Conservation (phyloP, 495 filamentous ascomycete genomes). For the Pyronema omphalodes region DNA sequence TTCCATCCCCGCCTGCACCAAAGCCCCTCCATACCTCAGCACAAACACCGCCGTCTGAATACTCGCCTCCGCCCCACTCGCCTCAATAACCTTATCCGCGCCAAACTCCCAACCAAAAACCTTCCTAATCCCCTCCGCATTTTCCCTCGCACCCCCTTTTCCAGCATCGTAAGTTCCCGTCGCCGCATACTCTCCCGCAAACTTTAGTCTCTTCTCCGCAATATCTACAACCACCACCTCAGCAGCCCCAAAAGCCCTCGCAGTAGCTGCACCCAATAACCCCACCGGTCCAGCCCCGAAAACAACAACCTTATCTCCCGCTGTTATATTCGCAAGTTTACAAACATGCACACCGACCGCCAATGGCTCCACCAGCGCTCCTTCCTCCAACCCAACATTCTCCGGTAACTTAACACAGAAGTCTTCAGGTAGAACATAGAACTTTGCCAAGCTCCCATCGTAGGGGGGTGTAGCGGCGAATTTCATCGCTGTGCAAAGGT, state of each 20-base stretch:
- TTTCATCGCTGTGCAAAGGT: slow-evolving; percentile 63
- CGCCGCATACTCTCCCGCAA: slow-evolving; percentile 47
- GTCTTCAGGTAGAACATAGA: slow-evolving; percentile 57
- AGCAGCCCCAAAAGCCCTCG: slow-evolving; percentile 56
- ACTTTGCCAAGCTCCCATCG: slow-evolving; percentile 60
- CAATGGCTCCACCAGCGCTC: slow-evolving; percentile 71
- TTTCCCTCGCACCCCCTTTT: slow-evolving; percentile 34
- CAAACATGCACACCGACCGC: slow-evolving; percentile 69
- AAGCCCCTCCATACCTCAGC: slow-evolving; percentile 53
- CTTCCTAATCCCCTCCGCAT: slow-evolving; percentile 39
- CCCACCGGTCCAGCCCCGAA: slow-evolving; percentile 80
- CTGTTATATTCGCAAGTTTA: slow-evolving; percentile 44
- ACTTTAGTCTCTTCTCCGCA: slow-evolving; percentile 45
- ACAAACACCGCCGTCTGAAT: slow-evolving; percentile 58
- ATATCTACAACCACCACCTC: slow-evolving; percentile 64
- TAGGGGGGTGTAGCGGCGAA: slow-evolving; percentile 71
- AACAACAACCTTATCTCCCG: slow-evolving; percentile 57
- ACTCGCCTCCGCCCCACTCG: slow-evolving; percentile 57
- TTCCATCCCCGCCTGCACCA: slow-evolving; percentile 76
- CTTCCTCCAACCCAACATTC: slow-evolving; percentile 53
- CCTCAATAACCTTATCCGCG: slow-evolving; percentile 66
- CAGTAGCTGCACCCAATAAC: slow-evolving; percentile 63
- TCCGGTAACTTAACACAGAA: slow-evolving; percentile 68
- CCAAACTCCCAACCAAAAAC: slow-evolving; percentile 31
- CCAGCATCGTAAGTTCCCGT: slow-evolving; percentile 35